phyloP scores from a whole-genome alignment of 805 yeast species.

The Candida pseudoglaebosa region DNA sequence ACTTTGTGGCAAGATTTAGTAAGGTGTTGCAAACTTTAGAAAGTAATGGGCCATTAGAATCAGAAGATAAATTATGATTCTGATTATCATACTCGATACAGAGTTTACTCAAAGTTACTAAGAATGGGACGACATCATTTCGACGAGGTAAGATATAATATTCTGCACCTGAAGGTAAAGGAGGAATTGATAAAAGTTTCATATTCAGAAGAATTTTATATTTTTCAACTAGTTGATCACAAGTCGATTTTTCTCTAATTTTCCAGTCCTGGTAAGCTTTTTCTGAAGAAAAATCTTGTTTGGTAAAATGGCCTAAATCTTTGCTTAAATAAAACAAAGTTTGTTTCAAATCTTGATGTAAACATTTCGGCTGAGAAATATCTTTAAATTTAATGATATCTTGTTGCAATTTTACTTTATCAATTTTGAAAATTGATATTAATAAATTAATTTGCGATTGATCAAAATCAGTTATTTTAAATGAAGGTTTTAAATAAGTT shows the following conservation, averaged over 20 bases:
- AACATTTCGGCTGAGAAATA: constrained; percentile 34
- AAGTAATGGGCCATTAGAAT: constrained; percentile 19
- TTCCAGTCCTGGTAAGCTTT: constrained; percentile 32
- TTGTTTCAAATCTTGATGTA: constrained; percentile 35
- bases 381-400: constrained; percentile 46
- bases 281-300: constrained; percentile 19
- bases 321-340: constrained; percentile 29
- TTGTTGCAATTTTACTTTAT: constrained; percentile 47
- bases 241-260: constrained; percentile 18
- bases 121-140: constrained; percentile 34
- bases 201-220: constrained; percentile 31
- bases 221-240: constrained; percentile 21
- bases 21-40: constrained; percentile 43
- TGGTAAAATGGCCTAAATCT: constrained; percentile 38
- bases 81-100: constrained; percentile 28
- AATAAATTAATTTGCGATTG: constrained; percentile 40
- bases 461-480: constrained; percentile 52
- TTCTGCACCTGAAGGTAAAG: constrained; percentile 31
- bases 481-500: constrained; percentile 44
- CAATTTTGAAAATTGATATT: constrained; percentile 46
- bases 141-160: constrained; percentile 33
- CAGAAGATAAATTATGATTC: constrained; percentile 5
- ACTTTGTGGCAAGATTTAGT: constrained; percentile 40
- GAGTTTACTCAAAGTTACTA: constrained; percentile 34
- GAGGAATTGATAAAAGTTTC: constrained; percentile 29